Percentiles rank a stretch among this genome's conserved stretches.
These are phyloP conservation scores for Mycena filopes DNA, from an alignment of 768 basidiomycete species.

Conservation along the genomic window DNA sequence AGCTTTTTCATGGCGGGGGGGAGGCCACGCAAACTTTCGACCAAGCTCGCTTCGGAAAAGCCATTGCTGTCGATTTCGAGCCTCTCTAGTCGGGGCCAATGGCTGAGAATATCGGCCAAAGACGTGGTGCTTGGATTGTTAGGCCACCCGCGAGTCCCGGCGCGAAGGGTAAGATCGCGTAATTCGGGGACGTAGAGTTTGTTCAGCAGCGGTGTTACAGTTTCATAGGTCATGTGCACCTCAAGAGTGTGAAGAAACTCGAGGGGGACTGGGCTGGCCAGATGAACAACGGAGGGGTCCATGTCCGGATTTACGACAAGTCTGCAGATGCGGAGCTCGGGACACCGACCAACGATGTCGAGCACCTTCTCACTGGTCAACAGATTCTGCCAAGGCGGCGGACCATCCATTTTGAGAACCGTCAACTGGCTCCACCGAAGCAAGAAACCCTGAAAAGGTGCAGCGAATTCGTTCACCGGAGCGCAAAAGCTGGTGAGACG, in stretches of 20 bases:
- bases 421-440: neutral
- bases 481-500: neutral
- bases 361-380: neutral
- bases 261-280: too few species aligned
- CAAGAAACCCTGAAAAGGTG: neutral
- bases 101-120: neutral
- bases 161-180: neutral
- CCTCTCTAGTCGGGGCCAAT: neutral
- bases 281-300: too few species aligned
- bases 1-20: constrained; percentile 1
- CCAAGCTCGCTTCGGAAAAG: neutral
- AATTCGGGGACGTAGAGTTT: neutral
- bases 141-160: neutral
- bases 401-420: neutral
- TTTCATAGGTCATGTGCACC: neutral
- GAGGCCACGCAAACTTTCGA: neutral
- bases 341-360: neutral
- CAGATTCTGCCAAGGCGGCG: neutral
- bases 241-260: neutral
- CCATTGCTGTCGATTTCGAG: neutral
- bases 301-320: neutral
- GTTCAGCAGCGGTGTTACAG: neutral
- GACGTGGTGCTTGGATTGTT: too few species aligned
- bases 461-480: neutral
- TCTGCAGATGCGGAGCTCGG: neutral